Conservation (phyloP, 202 grass and related monocot species). For the Schoenoplectus tabernaemontani region DNA sequence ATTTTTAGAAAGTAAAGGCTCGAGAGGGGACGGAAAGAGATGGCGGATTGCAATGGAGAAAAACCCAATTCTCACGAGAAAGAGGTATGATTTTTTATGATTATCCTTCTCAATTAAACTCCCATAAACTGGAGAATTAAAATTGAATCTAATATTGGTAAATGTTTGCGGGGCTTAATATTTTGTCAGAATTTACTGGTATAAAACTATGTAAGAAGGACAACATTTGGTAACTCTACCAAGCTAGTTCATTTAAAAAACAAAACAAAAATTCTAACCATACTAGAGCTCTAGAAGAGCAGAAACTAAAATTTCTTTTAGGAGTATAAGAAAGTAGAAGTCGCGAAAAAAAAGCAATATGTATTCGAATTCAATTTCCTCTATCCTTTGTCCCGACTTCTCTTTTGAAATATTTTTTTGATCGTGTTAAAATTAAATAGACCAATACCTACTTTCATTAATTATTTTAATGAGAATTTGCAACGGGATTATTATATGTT, state of each 20-base stretch:
- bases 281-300: too few species aligned
- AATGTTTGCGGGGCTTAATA: not conserved
- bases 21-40: too few species aligned
- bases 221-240: too few species aligned
- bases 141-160: slow-evolving; percentile 2
- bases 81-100: slow-evolving; percentile 38
- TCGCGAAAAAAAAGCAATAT: not conserved
- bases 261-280: too few species aligned
- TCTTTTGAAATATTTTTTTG: not conserved
- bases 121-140: not conserved
- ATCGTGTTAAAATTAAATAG: not conserved
- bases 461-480: not conserved
- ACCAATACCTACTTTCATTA: not conserved
- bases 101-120: not conserved
- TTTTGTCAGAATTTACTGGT: not conserved
- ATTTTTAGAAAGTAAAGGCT: slow-evolving; percentile 22
- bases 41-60: slow-evolving; percentile 47
- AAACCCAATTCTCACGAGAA: slow-evolving; percentile 39
- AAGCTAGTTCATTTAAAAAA: too few species aligned
- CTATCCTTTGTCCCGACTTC: too few species aligned
- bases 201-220: too few species aligned
- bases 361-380: not conserved
- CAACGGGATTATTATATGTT: not conserved
- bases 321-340: too few species aligned
- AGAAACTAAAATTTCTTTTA: too few species aligned